Evolutionary conservation across 2,329 filamentous ascomycete genomes (phyloP).

Genomic region (Grosmannia huntii): DNA sequence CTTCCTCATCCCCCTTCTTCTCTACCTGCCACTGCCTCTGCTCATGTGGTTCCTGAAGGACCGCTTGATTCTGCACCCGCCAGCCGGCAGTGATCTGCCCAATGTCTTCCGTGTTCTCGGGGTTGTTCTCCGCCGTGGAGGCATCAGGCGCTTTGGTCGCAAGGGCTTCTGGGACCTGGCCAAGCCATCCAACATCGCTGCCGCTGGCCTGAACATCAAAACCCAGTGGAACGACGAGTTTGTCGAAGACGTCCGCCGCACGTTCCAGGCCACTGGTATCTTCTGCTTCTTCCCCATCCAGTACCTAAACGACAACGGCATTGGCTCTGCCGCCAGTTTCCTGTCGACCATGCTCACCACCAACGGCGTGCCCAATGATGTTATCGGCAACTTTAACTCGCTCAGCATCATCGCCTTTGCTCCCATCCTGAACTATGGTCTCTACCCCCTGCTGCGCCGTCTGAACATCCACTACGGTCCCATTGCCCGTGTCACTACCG

Average conservation of each 20-base stretch:
- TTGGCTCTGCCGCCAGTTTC: slow-evolving; percentile 35
- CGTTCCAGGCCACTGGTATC: slow-evolving; percentile 53
- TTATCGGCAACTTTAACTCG: slow-evolving; percentile 62
- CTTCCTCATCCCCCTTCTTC: slow-evolving; percentile 44
- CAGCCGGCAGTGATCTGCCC: slow-evolving; percentile 30
- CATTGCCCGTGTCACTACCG: slow-evolving; percentile 59
- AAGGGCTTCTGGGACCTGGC: slow-evolving; percentile 51
- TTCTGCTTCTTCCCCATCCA: slow-evolving; percentile 44
- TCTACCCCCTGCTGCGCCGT: slow-evolving; percentile 57
- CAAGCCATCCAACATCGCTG: slow-evolving; percentile 47
- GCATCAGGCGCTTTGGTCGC: slow-evolving; percentile 25
- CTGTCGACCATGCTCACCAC: slow-evolving; percentile 34
- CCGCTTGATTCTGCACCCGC: slow-evolving; percentile 29
- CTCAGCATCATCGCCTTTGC: slow-evolving; percentile 64
- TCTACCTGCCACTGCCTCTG: slow-evolving; percentile 28
- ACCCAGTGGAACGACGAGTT: slow-evolving; percentile 40
- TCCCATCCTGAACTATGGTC: slow-evolving; percentile 51
- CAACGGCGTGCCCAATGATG: slow-evolving; percentile 63
- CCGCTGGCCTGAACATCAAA: slow-evolving; percentile 22
- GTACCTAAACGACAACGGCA: slow-evolving; percentile 33
- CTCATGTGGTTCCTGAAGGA: slow-evolving; percentile 29
- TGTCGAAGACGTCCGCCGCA: slow-evolving; percentile 44
- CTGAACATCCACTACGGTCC: slow-evolving; percentile 55
- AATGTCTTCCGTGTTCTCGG: slow-evolving; percentile 29
- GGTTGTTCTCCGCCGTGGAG: slow-evolving; percentile 26